Evolutionary conservation across 2,329 filamentous ascomycete genomes (phyloP), one percentile per base, ranked within the genome.

Genomic region (Colletotrichum sp.): DNA sequence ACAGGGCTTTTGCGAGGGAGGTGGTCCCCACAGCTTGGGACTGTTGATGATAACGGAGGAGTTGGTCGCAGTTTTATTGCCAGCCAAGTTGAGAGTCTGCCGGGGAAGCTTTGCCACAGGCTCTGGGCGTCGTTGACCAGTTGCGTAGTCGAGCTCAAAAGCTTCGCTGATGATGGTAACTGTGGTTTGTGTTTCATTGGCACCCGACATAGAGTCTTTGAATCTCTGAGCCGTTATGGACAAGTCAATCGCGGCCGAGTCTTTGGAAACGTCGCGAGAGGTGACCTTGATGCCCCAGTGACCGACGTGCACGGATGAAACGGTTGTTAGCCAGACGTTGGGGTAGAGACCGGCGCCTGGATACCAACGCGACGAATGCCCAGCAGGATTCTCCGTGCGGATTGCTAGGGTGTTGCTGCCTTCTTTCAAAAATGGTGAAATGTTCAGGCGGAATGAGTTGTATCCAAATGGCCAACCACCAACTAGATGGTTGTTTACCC

Each of bases 311-410:
- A 79, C 80, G 77, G 83, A 83, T 74, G 89, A 80, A 79, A 90
- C 83, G 80, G 89, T 90, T 65, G 86, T 79, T 0, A 88, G 88
- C 89, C 88, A 91, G 6, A 90, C 83, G 71, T 90, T 89, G 1
- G 88, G 85, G 77, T 90, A 90, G 15, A 91, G 82, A 1, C 89
- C 89, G 12, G 83, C 89, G 13, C 89, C 89, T 6, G 89, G 88
- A 75, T 90, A 91, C 88, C 88, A 91, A 3, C 89, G 85, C 27
- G 56, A 60, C 3, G 89, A 88, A 2, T 84, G 87, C 10, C 88
- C 83, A 0, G 85, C 34, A 0, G 85, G 82, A 74, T 90, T 89
- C 58, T 91, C 88, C 3, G 90, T 76, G 1, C 89, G 86, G 39
- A 91, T 88, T 3, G 89, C 88, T 0, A 90, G 79, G 43, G 82